Conservation (phyloP, 1,284 basidiomycete species). For the Cystobasidium pallidum region DNA sequence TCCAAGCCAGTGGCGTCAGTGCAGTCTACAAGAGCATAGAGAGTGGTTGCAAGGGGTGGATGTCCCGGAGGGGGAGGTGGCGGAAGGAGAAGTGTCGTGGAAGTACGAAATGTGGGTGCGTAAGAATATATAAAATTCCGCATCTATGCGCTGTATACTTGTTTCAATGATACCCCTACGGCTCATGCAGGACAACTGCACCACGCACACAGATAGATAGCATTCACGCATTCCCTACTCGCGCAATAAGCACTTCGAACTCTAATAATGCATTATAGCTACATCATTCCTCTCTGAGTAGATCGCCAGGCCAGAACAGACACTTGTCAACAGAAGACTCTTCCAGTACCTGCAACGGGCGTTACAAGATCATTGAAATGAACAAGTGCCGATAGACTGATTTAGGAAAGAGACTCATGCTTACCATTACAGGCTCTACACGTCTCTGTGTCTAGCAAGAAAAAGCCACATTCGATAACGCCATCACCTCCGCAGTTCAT, state of each 20-base stretch:
- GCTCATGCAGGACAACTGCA: too few relatives aligned
- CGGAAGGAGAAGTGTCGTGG: slow-evolving; percentile 79
- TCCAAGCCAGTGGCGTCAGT: slow-evolving; percentile 63
- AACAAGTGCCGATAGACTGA: too few relatives aligned
- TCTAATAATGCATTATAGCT: not conserved
- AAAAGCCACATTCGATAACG: slow-evolving; percentile 30
- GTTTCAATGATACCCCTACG: too few relatives aligned
- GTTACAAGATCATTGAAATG: too few relatives aligned
- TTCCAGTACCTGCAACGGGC: slow-evolving; percentile 32
- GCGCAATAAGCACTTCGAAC: not conserved
- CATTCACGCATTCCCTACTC: too few relatives aligned
- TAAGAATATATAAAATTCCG: not conserved
- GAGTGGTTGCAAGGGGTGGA: slow-evolving; percentile 73
- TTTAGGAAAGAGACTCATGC: not conserved
- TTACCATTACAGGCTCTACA: slow-evolving; percentile 35
- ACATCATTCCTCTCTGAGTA: not conserved
- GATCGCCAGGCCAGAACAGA: too few relatives aligned
- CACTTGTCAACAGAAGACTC: slow-evolving; percentile 29
- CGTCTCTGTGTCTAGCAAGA: slow-evolving; percentile 35
- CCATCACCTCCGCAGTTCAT: slow-evolving; percentile 34
- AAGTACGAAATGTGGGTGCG: slow-evolving; percentile 90
- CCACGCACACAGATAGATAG: too few relatives aligned
- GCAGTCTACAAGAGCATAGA: slow-evolving; percentile 67
- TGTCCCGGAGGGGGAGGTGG: slow-evolving; percentile 71
- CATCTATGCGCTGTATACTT: too few relatives aligned